Evolutionary conservation across 495 filamentous ascomycete species (phyloP).

Genomic region (Penicillium ochrochloron): DNA sequence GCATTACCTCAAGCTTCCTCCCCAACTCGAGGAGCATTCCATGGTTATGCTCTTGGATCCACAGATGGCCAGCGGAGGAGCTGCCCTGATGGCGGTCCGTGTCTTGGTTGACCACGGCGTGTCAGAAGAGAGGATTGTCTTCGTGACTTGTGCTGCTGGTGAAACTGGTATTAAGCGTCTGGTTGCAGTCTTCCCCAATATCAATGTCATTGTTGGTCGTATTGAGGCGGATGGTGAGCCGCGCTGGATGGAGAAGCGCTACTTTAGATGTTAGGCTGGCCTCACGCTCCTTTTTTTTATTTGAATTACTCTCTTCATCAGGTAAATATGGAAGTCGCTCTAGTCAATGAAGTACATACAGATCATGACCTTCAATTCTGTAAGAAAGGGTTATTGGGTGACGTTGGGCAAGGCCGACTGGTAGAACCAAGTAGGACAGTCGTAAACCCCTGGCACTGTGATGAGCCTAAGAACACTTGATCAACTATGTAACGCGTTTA

Average conservation of each 20-base stretch:
- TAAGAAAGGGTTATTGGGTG: not conserved
- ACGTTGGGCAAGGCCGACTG: not conserved
- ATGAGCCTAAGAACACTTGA: not conserved
- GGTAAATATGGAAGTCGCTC: conserved; percentile 1
- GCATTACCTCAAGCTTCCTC: conserved; percentile 80
- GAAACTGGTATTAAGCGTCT: conserved; percentile 79
- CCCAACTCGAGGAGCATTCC: conserved; percentile 69
- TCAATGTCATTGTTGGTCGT: conserved; percentile 80
- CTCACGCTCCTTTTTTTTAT: not conserved
- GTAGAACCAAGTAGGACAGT: too few species aligned
- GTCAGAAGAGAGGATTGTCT: conserved; percentile 79
- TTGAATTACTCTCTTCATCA: conserved; percentile 4
- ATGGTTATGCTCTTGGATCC: conserved; percentile 86
- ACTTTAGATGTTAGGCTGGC: conserved; percentile 71
- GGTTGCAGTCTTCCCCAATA: conserved; percentile 81
- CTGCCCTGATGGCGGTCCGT: conserved; percentile 94
- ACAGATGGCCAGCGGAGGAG: conserved; percentile 92
- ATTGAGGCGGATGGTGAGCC: conserved; percentile 76
- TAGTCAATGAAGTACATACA: conserved; percentile 1
- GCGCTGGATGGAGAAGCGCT: conserved; percentile 82
- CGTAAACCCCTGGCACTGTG: not conserved
- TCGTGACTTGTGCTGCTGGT: conserved; percentile 87
- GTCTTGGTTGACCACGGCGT: conserved; percentile 95
- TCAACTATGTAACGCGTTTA: not conserved
- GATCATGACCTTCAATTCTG: not conserved